Base-by-base conservation (phyloP, 345 rosid species). In the Lepidium didymum region DNA sequence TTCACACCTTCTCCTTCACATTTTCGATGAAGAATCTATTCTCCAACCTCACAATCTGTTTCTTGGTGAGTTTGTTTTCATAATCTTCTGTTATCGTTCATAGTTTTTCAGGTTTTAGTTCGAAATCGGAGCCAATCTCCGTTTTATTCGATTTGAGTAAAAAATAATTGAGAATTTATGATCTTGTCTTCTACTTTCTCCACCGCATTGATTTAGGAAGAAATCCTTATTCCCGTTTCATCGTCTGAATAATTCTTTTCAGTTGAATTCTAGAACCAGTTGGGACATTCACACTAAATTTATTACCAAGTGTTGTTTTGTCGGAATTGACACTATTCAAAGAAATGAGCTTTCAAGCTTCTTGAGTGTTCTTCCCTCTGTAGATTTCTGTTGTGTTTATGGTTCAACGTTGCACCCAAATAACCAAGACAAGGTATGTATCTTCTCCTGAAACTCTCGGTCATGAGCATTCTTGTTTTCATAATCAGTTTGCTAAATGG, bases 351-450 rank as follows among this genome's bases (percentile, higher is more conserved):
- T 90, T 46, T 64, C 67, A 13, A 72, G 77, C 74, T 87, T 93
- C 68, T 82, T 90, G 9, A 72, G 74, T 53, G 75, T 53, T 51
- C 72, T 90, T 36, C 96, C 98, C 3, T 63, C 92, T 29, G 90
- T 90, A 10, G 89, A 88, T 33, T 93, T 90, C 72, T 88, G 96
- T 62, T 88, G 96, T 63, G 83, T 93, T 53, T 93, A 90, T 75
- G 98, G 98, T 60, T 93, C 97, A 10, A 44, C 86, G 16, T 85
- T 93, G 56, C 98, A 88, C 78, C 92, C 92, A 11, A 80, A 84
- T 72, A 83, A 85, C 67, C 74, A 67, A 34, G 85, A 88, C 72
- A 82, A 88, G 88, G 98, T 90, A 67, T 52, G 45, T 45, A 35
- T 8, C 67, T 56, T 57, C 8, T 45, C 10, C 33, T 62, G 7